These are phyloP conservation scores for Endocladia muricata DNA, from an alignment of 31 red algal species.

Conservation along the genomic window DNA sequence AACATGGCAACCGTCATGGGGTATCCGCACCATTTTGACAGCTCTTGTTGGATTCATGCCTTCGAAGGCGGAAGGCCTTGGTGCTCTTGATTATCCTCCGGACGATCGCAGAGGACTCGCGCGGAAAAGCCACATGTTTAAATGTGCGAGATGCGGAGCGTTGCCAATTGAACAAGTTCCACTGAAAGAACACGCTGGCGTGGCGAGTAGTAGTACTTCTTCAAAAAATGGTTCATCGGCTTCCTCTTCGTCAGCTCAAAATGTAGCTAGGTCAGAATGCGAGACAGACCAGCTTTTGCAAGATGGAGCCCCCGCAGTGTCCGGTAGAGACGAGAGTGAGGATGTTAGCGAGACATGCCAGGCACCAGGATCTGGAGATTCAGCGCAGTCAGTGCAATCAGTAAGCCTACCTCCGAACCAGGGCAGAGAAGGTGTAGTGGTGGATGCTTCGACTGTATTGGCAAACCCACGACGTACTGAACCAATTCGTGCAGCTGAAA, in stretches of 20 bases:
- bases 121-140: slow-evolving; percentile 31
- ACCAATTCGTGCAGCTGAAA: no score
- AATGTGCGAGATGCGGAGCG: slow-evolving; percentile 58
- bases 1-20: slow-evolving; percentile 95
- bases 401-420: not conserved
- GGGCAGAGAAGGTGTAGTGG: not conserved
- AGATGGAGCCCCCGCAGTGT: no score
- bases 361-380: not conserved
- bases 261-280: no score
- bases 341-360: not conserved
- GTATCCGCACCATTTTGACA: slow-evolving; percentile 85
- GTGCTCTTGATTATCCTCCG: slow-evolving; percentile 77
- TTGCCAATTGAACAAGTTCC: slow-evolving; percentile 39
- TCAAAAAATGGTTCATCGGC: not conserved
- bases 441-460: no score
- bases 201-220: not conserved
- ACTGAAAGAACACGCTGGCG: not conserved
- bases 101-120: slow-evolving; percentile 71
- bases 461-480: no score
- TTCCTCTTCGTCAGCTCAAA: not conserved
- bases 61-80: slow-evolving; percentile 66
- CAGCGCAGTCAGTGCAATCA: not conserved
- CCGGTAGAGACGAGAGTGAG: not conserved
- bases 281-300: no score
- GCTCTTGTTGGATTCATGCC: slow-evolving; percentile 88